These are phyloP conservation scores for Dioscorea zingiberensis DNA, from an alignment of 106 monocot genomes.

Conservation along the genomic window DNA sequence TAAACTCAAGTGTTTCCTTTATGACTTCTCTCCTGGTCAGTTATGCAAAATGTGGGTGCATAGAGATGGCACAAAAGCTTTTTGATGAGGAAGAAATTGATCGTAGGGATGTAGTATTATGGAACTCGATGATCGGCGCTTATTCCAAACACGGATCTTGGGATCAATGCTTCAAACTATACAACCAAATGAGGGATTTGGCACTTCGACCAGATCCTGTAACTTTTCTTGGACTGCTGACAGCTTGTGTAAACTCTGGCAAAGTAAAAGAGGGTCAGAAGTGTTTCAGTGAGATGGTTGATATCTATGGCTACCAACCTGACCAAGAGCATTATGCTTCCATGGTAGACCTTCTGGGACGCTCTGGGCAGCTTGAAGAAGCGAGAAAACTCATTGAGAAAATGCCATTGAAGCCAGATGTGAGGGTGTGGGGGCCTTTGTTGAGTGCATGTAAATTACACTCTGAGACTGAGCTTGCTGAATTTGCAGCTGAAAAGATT, in stretches of 20 bases:
- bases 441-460: conserved; percentile 29
- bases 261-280: conserved; percentile 13
- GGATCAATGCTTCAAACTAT: conserved; percentile 17
- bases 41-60: conserved; percentile 38
- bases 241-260: conserved; percentile 23
- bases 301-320: conserved; percentile 11
- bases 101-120: conserved; percentile 20
- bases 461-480: conserved; percentile 13
- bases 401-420: conserved; percentile 22
- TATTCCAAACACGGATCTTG: conserved; percentile 30
- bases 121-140: conserved; percentile 37
- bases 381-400: conserved; percentile 13
- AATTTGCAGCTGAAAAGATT: conserved; percentile 17
- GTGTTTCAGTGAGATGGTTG: conserved; percentile 19
- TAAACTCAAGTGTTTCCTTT: conserved; percentile 1
- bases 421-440: conserved; percentile 22
- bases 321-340: conserved; percentile 22
- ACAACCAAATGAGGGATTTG: conserved; percentile 18
- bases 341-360: conserved; percentile 29
- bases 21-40: conserved; percentile 23
- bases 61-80: conserved; percentile 23
- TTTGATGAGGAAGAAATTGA: conserved; percentile 17
- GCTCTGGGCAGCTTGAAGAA: conserved; percentile 18
- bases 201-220: conserved; percentile 16
- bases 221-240: conserved; percentile 21